These are phyloP conservation scores for Casuarina cunninghamiana DNA, from an alignment of 306 rosid species.

Conservation along the genomic window DNA sequence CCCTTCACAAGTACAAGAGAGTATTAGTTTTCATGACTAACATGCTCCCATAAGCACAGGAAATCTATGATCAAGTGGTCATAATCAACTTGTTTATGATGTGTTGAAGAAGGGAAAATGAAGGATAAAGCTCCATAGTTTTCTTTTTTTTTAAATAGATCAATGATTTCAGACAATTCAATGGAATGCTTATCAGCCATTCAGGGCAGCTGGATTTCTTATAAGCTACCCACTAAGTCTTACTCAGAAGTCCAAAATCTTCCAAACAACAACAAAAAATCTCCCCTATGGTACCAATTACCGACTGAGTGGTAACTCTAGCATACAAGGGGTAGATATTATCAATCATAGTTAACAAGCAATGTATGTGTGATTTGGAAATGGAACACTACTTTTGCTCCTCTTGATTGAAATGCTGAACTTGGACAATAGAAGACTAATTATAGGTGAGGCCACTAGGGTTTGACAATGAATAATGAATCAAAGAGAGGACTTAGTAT, in stretches of 20 bases:
- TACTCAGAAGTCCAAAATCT: neutral
- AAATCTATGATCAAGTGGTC: neutral
- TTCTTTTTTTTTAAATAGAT: neutral
- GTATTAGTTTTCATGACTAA: conserved; percentile 21
- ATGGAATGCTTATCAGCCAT: neutral
- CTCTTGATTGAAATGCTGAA: neutral
- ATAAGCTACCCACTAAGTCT: neutral
- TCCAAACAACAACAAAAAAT: neutral
- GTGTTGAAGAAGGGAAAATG: neutral
- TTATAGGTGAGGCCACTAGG: neutral
- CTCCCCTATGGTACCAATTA: neutral
- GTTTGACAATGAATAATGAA: neutral
- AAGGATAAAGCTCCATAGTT: neutral
- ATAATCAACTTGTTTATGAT: neutral
- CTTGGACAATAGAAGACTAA: neutral
- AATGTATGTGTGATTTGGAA: neutral
- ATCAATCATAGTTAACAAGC: neutral
- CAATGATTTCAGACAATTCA: neutral
- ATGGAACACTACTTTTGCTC: neutral
- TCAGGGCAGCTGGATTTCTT: neutral
- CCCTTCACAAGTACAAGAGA: conserved; percentile 54
- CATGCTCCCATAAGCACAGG: neutral
- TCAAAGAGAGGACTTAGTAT: neutral
- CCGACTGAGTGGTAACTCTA: neutral
- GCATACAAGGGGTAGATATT: neutral